These are phyloP conservation scores for Pelargonium exstipulatum DNA, from an alignment of 441 rosid genomes.

Conservation along the genomic window DNA sequence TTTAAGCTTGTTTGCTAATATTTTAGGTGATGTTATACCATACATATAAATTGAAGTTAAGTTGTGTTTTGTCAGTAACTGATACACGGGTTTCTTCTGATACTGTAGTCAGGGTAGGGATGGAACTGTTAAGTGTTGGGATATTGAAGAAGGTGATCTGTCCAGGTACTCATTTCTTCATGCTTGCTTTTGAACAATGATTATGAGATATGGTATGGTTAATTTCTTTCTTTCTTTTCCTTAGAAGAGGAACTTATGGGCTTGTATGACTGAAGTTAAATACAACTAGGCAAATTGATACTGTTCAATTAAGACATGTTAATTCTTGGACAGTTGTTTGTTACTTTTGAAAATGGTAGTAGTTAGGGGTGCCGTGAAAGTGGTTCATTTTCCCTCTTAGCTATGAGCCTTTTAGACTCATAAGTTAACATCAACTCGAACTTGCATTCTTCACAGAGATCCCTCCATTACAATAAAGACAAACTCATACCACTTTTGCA, in stretches of 20 bases:
- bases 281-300: not conserved
- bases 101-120: constrained; percentile 78
- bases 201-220: not conserved
- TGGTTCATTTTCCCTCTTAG: not conserved
- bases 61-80: not conserved
- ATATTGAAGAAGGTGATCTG: constrained; percentile 69
- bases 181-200: constrained; percentile 7
- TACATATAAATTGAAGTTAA: no score
- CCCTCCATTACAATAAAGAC: constrained; percentile 53
- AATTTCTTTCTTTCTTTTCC: not conserved
- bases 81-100: not conserved
- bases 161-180: constrained; percentile 43
- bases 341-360: not conserved
- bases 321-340: not conserved
- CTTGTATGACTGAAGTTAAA: not conserved
- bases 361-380: not conserved
- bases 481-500: constrained; percentile 82
- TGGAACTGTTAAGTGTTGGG: constrained; percentile 91
- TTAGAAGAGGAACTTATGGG: not conserved
- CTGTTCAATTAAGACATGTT: not conserved
- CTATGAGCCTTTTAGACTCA: not conserved
- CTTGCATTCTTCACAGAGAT: constrained; percentile 34
- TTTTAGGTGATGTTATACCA: not conserved
- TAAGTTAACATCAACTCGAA: not conserved
- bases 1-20: not conserved